Evolutionary conservation across 148 eudicot species (phyloP).

Genomic region (Gaultheria prostrata): DNA sequence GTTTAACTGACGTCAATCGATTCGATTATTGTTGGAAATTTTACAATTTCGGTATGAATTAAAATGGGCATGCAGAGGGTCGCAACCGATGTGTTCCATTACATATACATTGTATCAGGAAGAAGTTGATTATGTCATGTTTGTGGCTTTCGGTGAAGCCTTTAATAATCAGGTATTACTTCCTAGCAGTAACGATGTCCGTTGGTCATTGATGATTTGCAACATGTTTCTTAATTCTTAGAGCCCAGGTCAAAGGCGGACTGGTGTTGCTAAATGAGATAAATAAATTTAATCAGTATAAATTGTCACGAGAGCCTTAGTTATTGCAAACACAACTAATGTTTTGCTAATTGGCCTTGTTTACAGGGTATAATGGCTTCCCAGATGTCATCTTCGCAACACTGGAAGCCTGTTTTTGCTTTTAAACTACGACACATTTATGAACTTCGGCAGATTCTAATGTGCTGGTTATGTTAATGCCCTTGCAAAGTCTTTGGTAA

Average conservation of each 20-base stretch:
- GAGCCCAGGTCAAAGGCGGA: neutral
- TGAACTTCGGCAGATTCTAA: neutral
- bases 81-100: too few relatives aligned
- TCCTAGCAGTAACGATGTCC: neutral
- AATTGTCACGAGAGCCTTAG: neutral
- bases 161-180: constrained; percentile 86
- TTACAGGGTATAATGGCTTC: constrained; percentile 96
- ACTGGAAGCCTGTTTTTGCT: neutral
- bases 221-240: neutral
- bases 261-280: neutral
- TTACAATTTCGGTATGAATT: too few relatives aligned
- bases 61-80: too few relatives aligned
- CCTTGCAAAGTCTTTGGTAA: neutral
- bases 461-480: neutral
- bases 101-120: constrained; percentile 74
- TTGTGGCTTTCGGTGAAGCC: constrained; percentile 99
- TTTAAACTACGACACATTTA: neutral
- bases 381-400: constrained; percentile 44
- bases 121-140: constrained; percentile 89
- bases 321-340: constrained; percentile 6
- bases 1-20: neutral
- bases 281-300: neutral
- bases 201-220: neutral
- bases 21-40: too few relatives aligned
- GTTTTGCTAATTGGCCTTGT: constrained; percentile 19